These are phyloP conservation scores for Grosmannia serpens DNA, from an alignment of 2,329 filamentous ascomycete species.

Conservation along the genomic window DNA sequence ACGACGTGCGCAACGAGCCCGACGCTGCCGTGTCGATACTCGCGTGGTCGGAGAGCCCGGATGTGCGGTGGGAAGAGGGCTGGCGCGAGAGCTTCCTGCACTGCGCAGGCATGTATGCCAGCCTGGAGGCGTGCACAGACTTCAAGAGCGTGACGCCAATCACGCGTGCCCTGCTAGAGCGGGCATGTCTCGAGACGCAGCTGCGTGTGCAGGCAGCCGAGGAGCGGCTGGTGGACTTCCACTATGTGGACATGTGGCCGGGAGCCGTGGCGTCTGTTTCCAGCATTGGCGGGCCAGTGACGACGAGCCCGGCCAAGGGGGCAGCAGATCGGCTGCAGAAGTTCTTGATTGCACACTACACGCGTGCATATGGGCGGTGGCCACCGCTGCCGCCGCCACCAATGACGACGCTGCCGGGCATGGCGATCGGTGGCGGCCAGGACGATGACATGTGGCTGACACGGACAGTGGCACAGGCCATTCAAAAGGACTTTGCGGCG, in stretches of 20 bases:
- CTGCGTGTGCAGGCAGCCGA: conserved; percentile 52
- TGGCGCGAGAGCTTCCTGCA: conserved; percentile 59
- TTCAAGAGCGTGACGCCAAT: conserved; percentile 48
- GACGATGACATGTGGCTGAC: conserved; percentile 48
- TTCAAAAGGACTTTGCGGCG: conserved; percentile 57
- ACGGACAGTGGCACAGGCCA: conserved; percentile 38
- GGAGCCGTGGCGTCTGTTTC: conserved; percentile 17
- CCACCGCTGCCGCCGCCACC: conserved; percentile 25
- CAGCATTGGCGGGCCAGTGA: conserved; percentile 18
- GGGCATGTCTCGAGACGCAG: conserved; percentile 49
- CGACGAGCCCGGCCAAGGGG: conserved; percentile 30
- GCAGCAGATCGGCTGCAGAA: conserved; percentile 48
- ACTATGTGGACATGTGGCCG: conserved; percentile 51
- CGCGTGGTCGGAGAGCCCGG: conserved; percentile 52
- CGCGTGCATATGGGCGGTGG: conserved; percentile 47
- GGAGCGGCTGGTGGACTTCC: conserved; percentile 46
- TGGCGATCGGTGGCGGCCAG: conserved; percentile 15
- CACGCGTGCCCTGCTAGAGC: conserved; percentile 50
- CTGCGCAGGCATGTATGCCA: conserved; percentile 50
- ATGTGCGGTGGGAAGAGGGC: conserved; percentile 52
- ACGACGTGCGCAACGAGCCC: conserved; percentile 51
- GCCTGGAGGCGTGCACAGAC: conserved; percentile 40
- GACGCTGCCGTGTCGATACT: conserved; percentile 49
- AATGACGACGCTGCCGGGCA: conserved; percentile 2
- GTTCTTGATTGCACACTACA: conserved; percentile 50